Evolutionary conservation across 306 rosid genomes (phyloP), one percentile per base, ranked within the genome.

Genomic region (Rosa rugosa): DNA sequence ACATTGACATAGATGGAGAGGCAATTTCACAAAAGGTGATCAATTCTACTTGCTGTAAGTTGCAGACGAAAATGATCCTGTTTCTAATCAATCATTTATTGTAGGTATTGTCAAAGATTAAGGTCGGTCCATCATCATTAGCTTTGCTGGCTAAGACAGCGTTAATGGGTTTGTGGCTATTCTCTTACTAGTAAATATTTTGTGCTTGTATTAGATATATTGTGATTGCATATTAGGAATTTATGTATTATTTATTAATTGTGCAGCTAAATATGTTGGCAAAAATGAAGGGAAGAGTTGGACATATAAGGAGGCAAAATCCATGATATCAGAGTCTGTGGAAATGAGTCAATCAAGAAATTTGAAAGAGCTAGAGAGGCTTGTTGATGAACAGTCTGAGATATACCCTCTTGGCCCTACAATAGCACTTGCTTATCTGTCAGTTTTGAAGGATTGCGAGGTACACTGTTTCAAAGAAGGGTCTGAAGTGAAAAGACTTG

Each of bases 381-480:
- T 92, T 78, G 91, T 84, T 72, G 86, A 83, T 73, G 92, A 95
- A 83, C 97, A 95, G 77, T 86, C 86, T 8, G 97, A 95, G 87
- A 74, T 80, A 22, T 95, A 95, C 73, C 97, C 99, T 85, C 98
- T 95, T 79, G 97, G 99, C 88, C 94, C 96, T 80, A 84, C 93
- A 5, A 91, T 95, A 74, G 99, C 97, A 67, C 86, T 92, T 80
- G 85, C 97, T 22, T 91, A 92, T 85, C 81, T 84, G 72, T 91
- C 95, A 45, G 94, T 95, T 84, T 73, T 95, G 78, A 89, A 87
- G 87, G 98, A 95, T 82, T 89, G 97, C 62, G 97, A 95, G 87
- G 84, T 75, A 69, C 97, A 94, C 82, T 88, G 95, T 90, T 82
- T 82, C 71, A 77, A 47, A 45, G 97, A 94, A 89, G 99, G 99